Evolutionary conservation across 2,329 filamentous ascomycete species (phyloP).

Genomic region (Cryoendolithus antarcticus): DNA sequence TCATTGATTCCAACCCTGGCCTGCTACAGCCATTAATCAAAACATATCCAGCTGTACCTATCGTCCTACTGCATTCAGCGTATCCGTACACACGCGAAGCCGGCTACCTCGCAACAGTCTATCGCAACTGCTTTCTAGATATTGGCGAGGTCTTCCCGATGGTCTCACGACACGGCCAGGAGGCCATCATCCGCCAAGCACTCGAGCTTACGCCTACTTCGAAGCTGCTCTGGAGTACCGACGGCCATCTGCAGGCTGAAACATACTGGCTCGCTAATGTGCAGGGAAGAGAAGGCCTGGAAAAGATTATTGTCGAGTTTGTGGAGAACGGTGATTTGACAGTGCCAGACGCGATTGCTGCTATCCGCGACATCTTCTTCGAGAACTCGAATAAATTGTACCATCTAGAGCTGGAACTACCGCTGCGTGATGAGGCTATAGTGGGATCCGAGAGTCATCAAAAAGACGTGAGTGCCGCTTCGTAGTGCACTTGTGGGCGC

Average conservation of each 20-base stretch:
- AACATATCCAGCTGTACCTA: conserved; percentile 54
- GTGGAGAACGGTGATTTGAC: conserved; percentile 52
- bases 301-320: conserved; percentile 57
- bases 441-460: too few species aligned
- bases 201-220: conserved; percentile 62
- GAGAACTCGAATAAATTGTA: conserved; percentile 69
- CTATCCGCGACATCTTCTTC: conserved; percentile 60
- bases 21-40: conserved; percentile 64
- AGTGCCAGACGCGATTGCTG: conserved; percentile 47
- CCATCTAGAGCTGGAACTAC: conserved; percentile 31
- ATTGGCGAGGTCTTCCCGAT: conserved; percentile 74
- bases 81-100: conserved; percentile 72
- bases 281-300: conserved; percentile 59
- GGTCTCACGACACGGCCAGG: conserved; percentile 64
- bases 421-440: neutral
- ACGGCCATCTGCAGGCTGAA: conserved; percentile 69
- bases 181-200: conserved; percentile 55
- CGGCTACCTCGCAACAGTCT: conserved; percentile 65
- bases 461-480: too few species aligned
- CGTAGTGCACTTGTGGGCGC: too few species aligned
- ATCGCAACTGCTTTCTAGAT: conserved; percentile 70
- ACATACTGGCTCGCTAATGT: conserved; percentile 61
- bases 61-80: conserved; percentile 67
- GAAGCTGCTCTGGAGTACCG: conserved; percentile 70
- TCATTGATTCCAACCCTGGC: conserved; percentile 59